phyloP scores from a whole-genome alignment of 179 eudicot species.

The Drosera spatulata region DNA sequence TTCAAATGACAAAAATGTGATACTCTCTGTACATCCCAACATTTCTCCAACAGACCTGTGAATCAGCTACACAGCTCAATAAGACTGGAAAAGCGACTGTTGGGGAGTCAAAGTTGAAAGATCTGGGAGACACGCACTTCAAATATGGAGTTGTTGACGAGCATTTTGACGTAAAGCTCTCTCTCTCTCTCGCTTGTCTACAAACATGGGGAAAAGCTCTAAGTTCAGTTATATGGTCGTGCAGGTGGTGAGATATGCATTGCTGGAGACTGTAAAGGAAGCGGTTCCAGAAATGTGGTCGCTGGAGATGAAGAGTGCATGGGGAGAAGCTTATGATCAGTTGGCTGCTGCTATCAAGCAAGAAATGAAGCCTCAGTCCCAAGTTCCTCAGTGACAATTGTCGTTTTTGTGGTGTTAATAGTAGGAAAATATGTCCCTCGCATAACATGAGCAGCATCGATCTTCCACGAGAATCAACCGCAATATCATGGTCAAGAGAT shows the following conservation, averaged over 20 bases:
- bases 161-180: constrained; percentile 65
- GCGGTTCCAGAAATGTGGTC: constrained; percentile 93
- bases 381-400: neutral
- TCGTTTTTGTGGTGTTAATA: neutral
- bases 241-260: constrained; percentile 71
- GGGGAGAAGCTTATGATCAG: constrained; percentile 76
- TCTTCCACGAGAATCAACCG: too few species aligned
- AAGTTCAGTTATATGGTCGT: neutral
- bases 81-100: constrained; percentile 64
- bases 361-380: constrained; percentile 39
- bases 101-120: constrained; percentile 50
- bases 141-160: constrained; percentile 73
- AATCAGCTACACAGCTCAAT: constrained; percentile 71
- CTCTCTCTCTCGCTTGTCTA: neutral
- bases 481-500: too few species aligned
- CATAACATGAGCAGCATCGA: too few species aligned
- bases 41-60: constrained; percentile 48
- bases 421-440: too few species aligned
- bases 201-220: neutral
- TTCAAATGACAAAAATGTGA: too few species aligned
- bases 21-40: neutral
- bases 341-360: constrained; percentile 70
- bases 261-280: constrained; percentile 71
- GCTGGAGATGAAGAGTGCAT: constrained; percentile 71
- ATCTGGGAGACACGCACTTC: constrained; percentile 48